Base-by-base conservation (phyloP, 2,329 filamentous ascomycete species). In the Paecilomyces niveus region DNA sequence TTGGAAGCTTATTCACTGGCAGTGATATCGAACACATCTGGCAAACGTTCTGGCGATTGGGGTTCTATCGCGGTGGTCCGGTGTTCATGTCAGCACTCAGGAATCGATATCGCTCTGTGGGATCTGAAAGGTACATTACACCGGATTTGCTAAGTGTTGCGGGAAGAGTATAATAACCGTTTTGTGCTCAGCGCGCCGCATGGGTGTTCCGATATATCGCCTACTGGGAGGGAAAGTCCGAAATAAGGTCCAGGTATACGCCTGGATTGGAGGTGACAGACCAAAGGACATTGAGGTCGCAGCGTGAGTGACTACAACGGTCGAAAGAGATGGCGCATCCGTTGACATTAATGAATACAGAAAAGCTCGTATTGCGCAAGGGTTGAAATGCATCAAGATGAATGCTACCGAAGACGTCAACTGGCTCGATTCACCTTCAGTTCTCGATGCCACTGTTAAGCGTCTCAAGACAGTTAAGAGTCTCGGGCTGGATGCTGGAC, bases 11-110 rank as follows among this genome's bases (percentile, higher is more conserved):
- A 13, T 13, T 6, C 22, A 15, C 13, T 50, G 54, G 31, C 52
- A 89, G 86, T 68, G 85, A 90, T 54, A 92, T 92, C 62, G 89
- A 92, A 68, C 86, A 90, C 62, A 87, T 92, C 59, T 92, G 89
- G 89, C 89, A 91, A 69, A 81, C 82, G 62, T 83, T 84, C 26
- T 92, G 86, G 83, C 81, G 89, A 50, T 77, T 83, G 51, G 83
- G 84, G 0, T 93, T 92, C 72, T 92, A 92, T 71, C 81, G 89
- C 29, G 89, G 89, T 1, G 89, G 89, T 0, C 87, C 89, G 0
- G 89, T 92, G 8, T 87, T 92, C 63, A 92, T 92, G 88, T 89
- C 85, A 63, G 89, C 89, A 0, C 74, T 92, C 88, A 0, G 89
- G 89, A 1, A 84, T 92, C 55, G 89, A 92, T 67, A 92, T 92